Evolutionary conservation across 1,284 basidiomycete genomes (phyloP), one percentile per base, ranked within the genome.

Genomic region (Ganoderma lucidum): DNA sequence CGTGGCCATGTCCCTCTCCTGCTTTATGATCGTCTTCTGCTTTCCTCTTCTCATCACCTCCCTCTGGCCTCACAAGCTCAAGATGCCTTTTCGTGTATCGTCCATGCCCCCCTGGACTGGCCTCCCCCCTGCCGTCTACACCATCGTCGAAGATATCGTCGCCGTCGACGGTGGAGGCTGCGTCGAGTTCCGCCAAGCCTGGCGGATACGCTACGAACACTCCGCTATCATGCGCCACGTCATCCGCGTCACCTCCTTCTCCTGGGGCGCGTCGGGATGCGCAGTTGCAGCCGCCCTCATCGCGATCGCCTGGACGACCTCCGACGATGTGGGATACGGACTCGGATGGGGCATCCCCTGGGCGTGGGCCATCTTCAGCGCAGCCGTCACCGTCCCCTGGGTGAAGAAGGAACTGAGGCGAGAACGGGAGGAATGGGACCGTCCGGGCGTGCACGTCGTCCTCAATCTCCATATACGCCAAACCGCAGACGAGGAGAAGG

Each of bases 141-240:
- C 76, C 56, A 73, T 78, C 65, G 77, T 78, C 48, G 79, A 81
- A 68, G 80, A 80, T 70, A 64, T 80, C 70, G 72, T 80, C 61
- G 77, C 78, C 58, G 79, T 81, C 61, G 80, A 81, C 66, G 79
- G 79, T 39, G 76, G 79, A 28, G 80, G 79, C 56, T 75, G 78
- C 59, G 75, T 77, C 67, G 77, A 76, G 67, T 81, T 80, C 72
- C 78, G 79, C 8, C 76, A 78, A 66, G 78, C 78, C 3, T 81
- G 79, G 79, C 75, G 78, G 15, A 76, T 75, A 62, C 76, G 78
- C 35, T 81, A 80, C 75, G 78, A 80, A 61, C 73, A 76, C 51
- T 78, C 76, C 28, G 65, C 70, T 35, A 70, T 78, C 59, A 78
- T 80, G 71, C 76, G 80, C 32, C 75, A 69, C 53, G 72, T 80